Evolutionary conservation across 768 basidiomycete genomes (phyloP), one percentile per base, ranked within the genome.

Genomic region (Lentinula sp.): DNA sequence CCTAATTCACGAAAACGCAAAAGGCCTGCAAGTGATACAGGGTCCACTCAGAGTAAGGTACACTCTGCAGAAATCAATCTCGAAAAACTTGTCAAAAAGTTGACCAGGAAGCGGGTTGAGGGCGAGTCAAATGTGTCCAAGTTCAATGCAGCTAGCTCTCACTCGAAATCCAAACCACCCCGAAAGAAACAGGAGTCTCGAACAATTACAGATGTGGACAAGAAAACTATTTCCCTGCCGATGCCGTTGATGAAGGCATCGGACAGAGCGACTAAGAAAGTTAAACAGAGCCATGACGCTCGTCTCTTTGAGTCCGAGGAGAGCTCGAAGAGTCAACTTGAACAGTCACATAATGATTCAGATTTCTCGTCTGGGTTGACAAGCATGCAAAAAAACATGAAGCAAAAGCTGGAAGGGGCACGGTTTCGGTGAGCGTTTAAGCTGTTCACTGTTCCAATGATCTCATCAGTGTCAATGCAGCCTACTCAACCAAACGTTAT

Each of bases 401-500:
- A 85, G 71, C 79, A 87, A 58, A 91, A 84, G 65, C 72, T 95
- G 60, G 86, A 91, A 61, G 91, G 94, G 0, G 93, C 94, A n/a
- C 84, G 87, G 28, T 95, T 95, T 72, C 83, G 93, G 93, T 89
- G 50, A 66, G 79, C 58, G 49, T 34, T 18, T n/a, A n/a, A 34
- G n/a, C 13, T 42, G 9, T 43, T 16, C 40, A 42, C 39, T 21
- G 35, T n/a, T 16, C 23, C n/a, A 18, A 7, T 54, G 10, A 5
- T 37, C 31, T 54, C 3, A 21, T n/a, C 10, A 55, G 40, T 34
- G 16, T 21, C 40, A 18, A 16, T 53, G 50, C 63, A 93, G 95
- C 68, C 83, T 91, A 78, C 89, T 98, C 60, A 99, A 99, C 70
- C 95, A 98, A 75, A 82, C 80, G 42, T 76, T 99, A 34, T 99